Evolutionary conservation across 1,284 basidiomycete species (phyloP).

Genomic region (Papiliotrema laurentii): DNA sequence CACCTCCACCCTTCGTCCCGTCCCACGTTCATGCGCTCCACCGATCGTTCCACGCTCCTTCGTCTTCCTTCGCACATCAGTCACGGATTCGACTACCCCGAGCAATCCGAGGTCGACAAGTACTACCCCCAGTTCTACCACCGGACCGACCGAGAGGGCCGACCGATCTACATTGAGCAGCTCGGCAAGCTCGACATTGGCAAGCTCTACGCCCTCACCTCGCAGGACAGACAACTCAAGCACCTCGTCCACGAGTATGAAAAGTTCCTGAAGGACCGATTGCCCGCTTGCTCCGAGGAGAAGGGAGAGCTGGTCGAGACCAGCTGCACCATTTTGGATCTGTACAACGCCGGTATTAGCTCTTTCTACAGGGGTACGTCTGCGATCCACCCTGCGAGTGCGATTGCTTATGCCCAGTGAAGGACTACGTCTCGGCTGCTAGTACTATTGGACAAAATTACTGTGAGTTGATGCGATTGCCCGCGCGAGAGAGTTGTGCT

Average conservation of each 20-base stretch:
- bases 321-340: constrained; percentile 96
- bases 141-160: constrained; percentile 93
- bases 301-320: constrained; percentile 88
- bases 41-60: constrained; percentile 1
- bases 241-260: constrained; percentile 94
- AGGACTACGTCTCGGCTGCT: constrained; percentile 81
- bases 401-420: constrained; percentile 54
- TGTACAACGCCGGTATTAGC: constrained; percentile 72
- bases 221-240: constrained; percentile 81
- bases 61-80: constrained; percentile 47
- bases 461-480: constrained; percentile 50
- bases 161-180: constrained; percentile 91
- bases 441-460: constrained; percentile 81
- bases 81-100: constrained; percentile 77
- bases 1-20: too few relatives aligned
- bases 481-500: not conserved
- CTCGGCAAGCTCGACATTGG: constrained; percentile 85
- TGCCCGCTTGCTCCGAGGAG: constrained; percentile 69
- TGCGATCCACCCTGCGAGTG: not conserved
- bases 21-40: too few relatives aligned
- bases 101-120: constrained; percentile 78
- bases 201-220: constrained; percentile 75
- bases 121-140: constrained; percentile 97
- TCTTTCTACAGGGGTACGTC: constrained; percentile 67
- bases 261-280: constrained; percentile 70